Evolutionary conservation across 2,329 filamentous ascomycete species (phyloP).

Genomic region (Diatrype stigma): DNA sequence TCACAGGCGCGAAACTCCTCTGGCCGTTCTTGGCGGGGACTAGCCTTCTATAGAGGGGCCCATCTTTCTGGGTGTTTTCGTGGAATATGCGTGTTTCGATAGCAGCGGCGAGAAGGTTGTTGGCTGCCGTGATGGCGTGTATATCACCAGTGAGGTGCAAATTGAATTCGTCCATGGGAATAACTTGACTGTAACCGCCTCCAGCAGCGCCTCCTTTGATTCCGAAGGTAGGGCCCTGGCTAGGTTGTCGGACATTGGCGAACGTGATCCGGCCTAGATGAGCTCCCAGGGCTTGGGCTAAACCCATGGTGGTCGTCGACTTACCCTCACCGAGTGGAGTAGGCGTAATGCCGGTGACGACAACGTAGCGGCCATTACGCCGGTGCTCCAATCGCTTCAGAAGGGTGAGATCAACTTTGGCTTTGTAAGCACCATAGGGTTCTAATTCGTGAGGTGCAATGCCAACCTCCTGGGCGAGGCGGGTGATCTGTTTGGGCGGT

Average conservation of each 20-base stretch:
- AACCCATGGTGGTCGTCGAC: slow-evolving; percentile 94
- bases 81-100: slow-evolving; percentile 99
- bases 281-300: slow-evolving; percentile 87
- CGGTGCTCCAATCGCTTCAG: slow-evolving; percentile 83
- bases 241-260: slow-evolving; percentile 95
- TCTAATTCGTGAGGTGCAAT: slow-evolving; percentile 87
- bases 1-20: slow-evolving; percentile 79
- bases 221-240: slow-evolving; percentile 95
- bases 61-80: slow-evolving; percentile 91
- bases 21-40: slow-evolving; percentile 88
- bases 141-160: slow-evolving; percentile 96
- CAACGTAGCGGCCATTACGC: slow-evolving; percentile 81
- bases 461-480: slow-evolving; percentile 79
- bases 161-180: slow-evolving; percentile 99
- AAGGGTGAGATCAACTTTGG: slow-evolving; percentile 82
- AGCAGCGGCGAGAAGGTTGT: slow-evolving; percentile 92
- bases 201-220: slow-evolving; percentile 98
- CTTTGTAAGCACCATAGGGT: slow-evolving; percentile 92
- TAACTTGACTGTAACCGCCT: slow-evolving; percentile 97
- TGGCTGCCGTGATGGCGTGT: slow-evolving; percentile 93
- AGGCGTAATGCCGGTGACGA: slow-evolving; percentile 93
- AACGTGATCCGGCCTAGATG: slow-evolving; percentile 86
- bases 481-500: slow-evolving; percentile 84
- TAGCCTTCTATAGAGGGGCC: slow-evolving; percentile 77
- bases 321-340: slow-evolving; percentile 97